phyloP scores from a whole-genome alignment of 2,329 filamentous ascomycete species.

The Trichophyton rubrum region DNA sequence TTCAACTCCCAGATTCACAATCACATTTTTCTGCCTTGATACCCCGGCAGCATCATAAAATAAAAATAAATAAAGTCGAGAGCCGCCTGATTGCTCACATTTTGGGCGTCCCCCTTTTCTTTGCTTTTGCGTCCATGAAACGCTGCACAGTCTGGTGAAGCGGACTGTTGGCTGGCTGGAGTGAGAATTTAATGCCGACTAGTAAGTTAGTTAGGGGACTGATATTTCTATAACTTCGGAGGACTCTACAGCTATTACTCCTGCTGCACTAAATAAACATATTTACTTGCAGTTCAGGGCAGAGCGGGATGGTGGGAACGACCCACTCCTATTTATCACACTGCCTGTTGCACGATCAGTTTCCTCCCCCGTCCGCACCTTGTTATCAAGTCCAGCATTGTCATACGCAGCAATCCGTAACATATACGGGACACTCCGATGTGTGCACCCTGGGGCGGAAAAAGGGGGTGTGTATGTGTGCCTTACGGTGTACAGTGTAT shows the following conservation, averaged over 20 bases:
- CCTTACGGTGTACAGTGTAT: background rate
- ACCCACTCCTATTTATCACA: background rate
- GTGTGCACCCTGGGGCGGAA: background rate
- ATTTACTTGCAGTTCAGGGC: background rate
- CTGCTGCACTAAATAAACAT: background rate
- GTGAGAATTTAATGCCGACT: background rate
- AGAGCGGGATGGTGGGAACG: background rate
- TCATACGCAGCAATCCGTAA: background rate
- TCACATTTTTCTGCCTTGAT: background rate
- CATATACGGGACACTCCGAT: background rate
- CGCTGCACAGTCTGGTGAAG: background rate
- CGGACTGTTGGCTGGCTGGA: background rate
- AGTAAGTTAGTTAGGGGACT: background rate
- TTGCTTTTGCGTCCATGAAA: background rate
- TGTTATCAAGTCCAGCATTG: background rate
- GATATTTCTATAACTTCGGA: too few species aligned
- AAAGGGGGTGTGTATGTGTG: too few species aligned
- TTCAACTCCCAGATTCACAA: background rate
- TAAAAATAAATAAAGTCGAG: background rate
- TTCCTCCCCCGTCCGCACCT: background rate
- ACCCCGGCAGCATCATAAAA: background rate
- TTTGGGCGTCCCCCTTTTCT: background rate
- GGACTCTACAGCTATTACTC: too few species aligned
- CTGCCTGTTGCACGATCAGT: background rate
- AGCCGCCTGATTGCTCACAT: conserved; percentile 1